A percentile compares a stretch with the other conserved stretches of the same genome.
phyloP scores from a whole-genome alignment of 1,284 basidiomycete genomes.

The Xanthoconium separans region DNA sequence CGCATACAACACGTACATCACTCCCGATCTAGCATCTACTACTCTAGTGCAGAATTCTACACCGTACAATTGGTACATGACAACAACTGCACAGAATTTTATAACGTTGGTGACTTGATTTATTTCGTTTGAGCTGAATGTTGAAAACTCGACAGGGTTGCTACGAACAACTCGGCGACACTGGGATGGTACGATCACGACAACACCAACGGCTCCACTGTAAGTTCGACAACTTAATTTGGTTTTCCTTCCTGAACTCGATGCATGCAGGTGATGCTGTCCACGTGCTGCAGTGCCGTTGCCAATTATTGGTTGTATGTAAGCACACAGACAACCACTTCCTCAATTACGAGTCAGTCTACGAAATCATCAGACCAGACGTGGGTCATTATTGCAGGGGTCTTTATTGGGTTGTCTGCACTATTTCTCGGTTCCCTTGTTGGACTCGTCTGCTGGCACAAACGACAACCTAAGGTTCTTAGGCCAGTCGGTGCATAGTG shows the following conservation, averaged over 20 bases:
- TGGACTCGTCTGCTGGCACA: neutral
- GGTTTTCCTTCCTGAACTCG: no score
- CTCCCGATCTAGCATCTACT: neutral
- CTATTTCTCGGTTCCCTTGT: neutral
- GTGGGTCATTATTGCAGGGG: neutral
- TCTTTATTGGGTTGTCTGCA: neutral
- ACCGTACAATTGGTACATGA: neutral
- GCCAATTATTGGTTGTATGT: neutral
- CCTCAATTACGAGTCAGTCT: no score
- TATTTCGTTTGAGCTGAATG: neutral
- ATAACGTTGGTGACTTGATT: neutral
- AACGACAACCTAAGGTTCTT: neutral
- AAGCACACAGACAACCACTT: no score
- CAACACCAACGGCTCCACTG: neutral
- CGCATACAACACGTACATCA: neutral
- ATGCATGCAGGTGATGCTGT: neutral
- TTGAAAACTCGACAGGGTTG: neutral
- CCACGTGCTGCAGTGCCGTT: neutral
- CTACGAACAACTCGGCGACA: neutral
- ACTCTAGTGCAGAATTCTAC: neutral
- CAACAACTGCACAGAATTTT: neutral
- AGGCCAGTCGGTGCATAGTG: neutral
- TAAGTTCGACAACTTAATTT: neutral
- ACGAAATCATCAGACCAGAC: neutral
- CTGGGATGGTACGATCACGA: neutral